Conservation (phyloP, 345 rosid genomes). For the Populus deltoides region DNA sequence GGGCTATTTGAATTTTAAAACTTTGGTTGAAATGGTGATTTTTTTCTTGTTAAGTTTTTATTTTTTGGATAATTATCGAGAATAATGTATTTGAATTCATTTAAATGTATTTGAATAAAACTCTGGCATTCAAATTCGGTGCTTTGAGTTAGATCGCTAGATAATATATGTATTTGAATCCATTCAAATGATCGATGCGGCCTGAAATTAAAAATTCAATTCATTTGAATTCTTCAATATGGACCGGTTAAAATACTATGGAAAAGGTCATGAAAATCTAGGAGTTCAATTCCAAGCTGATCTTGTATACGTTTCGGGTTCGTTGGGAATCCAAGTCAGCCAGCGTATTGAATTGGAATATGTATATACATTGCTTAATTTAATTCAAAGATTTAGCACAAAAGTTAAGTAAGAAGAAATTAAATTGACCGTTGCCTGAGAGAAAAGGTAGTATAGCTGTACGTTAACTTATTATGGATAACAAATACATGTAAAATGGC, state of each 20-base stretch:
- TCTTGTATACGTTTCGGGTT: background rate
- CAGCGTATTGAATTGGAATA: too few relatives aligned
- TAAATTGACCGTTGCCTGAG: background rate
- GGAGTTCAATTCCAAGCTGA: background rate
- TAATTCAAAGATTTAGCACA: too few relatives aligned
- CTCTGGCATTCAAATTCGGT: background rate
- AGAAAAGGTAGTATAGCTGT: background rate
- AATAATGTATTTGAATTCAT: too few relatives aligned
- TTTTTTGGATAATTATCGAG: too few relatives aligned
- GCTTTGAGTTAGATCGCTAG: background rate
- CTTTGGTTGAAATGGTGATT: too few relatives aligned
- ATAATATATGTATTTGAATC: background rate
- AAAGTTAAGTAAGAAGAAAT: background rate
- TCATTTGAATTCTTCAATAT: background rate
- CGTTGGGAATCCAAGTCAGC: too few relatives aligned
- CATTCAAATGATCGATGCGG: background rate
- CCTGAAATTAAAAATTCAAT: background rate
- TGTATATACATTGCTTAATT: too few relatives aligned
- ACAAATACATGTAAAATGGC: too few relatives aligned
- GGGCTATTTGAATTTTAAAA: too few relatives aligned
- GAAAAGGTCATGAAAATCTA: background rate
- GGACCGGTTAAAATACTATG: background rate
- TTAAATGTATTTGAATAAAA: too few relatives aligned
- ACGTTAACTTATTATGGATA: background rate
- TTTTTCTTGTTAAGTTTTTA: too few relatives aligned